Conservation (phyloP, 768 basidiomycete genomes). For the Leucocoprinus birnbaumii region DNA sequence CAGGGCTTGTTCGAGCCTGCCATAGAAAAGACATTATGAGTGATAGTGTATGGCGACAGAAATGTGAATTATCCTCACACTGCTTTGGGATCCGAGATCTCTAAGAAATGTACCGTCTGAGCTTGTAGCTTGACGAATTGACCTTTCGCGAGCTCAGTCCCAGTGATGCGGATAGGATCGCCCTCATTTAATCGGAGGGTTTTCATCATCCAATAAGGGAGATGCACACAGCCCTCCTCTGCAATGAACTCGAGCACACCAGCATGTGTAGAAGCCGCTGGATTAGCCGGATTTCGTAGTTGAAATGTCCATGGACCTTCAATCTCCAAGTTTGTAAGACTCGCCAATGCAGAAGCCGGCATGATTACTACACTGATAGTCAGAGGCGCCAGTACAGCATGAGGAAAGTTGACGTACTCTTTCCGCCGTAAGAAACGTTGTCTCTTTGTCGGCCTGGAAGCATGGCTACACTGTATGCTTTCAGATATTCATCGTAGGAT, state of each 20-base stretch:
- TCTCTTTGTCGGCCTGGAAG: slow-evolving; percentile 82
- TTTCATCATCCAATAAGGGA: slow-evolving; percentile 99
- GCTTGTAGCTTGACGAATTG: slow-evolving; percentile 97
- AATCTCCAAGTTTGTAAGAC: slow-evolving; percentile 82
- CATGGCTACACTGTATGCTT: slow-evolving; percentile 95
- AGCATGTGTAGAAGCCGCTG: slow-evolving; percentile 85
- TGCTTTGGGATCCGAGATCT: slow-evolving; percentile 96
- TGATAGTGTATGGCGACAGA: not conserved
- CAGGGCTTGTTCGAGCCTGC: slow-evolving; percentile 92
- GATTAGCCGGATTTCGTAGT: slow-evolving; percentile 85
- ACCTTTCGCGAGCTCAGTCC: slow-evolving; percentile 85
- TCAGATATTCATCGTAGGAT: slow-evolving; percentile 89
- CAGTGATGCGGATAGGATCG: slow-evolving; percentile 91
- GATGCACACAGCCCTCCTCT: slow-evolving; percentile 90
- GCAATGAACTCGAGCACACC: slow-evolving; percentile 99
- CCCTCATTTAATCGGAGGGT: slow-evolving; percentile 91
- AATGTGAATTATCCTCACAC: slow-evolving; percentile 56
- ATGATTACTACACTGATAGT: slow-evolving; percentile 73
- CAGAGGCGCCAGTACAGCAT: slow-evolving; percentile 9
- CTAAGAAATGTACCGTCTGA: slow-evolving; percentile 91
- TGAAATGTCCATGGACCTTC: slow-evolving; percentile 96
- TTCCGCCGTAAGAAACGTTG: slow-evolving; percentile 95
- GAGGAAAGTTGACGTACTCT: slow-evolving; percentile 52
- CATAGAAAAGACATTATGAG: not conserved
- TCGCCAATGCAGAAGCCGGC: slow-evolving; percentile 93